These are phyloP conservation scores for Carex kokanica DNA, from an alignment of 176 grass and related monocot species.

Conservation along the genomic window DNA sequence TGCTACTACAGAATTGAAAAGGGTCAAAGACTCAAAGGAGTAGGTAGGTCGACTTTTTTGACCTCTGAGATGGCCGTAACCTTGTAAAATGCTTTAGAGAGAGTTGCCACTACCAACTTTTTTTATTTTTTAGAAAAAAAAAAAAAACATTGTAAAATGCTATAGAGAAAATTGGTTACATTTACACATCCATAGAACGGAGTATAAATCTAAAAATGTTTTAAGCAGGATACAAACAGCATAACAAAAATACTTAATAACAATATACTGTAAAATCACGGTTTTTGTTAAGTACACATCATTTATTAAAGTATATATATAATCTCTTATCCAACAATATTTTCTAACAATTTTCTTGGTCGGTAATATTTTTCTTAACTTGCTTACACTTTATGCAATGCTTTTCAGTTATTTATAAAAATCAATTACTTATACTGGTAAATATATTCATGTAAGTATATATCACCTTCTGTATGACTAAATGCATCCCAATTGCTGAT, in stretches of 20 bases:
- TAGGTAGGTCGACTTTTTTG: background rate
- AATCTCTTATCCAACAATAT: background rate
- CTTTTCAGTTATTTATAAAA: background rate
- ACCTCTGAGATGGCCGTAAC: too few relatives aligned
- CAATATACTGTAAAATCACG: background rate
- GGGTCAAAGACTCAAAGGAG: too few relatives aligned
- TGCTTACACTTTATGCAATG: background rate
- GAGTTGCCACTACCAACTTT: too few relatives aligned
- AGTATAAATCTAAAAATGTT: background rate
- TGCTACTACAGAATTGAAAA: background rate
- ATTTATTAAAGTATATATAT: background rate
- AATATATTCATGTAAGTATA: too few relatives aligned
- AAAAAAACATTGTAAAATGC: background rate
- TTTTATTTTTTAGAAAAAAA: too few relatives aligned
- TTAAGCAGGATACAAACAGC: background rate
- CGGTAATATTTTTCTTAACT: background rate
- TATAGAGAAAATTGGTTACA: background rate
- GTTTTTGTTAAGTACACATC: background rate
- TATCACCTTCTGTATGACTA: slow-evolving; percentile 45
- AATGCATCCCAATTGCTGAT: slow-evolving; percentile 86
- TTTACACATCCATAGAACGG: background rate
- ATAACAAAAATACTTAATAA: background rate
- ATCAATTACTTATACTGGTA: background rate
- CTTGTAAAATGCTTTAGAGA: too few relatives aligned
- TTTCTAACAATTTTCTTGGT: background rate